Evolutionary conservation across 495 filamentous ascomycete species (phyloP).

Genomic region (Entonaema liquescens): DNA sequence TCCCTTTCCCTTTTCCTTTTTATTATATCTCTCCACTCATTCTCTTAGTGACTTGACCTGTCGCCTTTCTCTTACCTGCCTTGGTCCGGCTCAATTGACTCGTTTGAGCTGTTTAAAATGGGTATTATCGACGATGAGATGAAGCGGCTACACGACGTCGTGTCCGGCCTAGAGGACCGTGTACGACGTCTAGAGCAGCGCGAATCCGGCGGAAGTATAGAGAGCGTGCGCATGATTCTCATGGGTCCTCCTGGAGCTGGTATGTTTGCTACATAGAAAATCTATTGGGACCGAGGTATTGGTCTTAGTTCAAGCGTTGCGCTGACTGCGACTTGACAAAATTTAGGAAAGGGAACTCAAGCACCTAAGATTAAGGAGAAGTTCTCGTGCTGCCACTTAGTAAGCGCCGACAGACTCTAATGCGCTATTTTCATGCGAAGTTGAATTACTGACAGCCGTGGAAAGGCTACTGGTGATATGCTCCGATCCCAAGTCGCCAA

Average conservation of each 20-base stretch:
- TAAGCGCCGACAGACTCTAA: constrained; percentile 58
- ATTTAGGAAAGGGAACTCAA: constrained; percentile 96
- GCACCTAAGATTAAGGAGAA: constrained; percentile 97
- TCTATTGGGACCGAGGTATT: constrained; percentile 5
- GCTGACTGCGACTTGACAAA: constrained; percentile 42
- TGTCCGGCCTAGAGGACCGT: constrained; percentile 83
- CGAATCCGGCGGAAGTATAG: constrained; percentile 59
- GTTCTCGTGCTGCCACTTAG: constrained; percentile 95
- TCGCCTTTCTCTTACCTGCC: constrained; percentile 37
- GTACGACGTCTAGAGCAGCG: constrained; percentile 78
- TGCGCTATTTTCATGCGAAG: constrained; percentile 12
- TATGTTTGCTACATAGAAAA: constrained; percentile 57
- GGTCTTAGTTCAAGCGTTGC: constrained; percentile 18
- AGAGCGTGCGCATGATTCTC: constrained; percentile 90
- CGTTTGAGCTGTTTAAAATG: constrained; percentile 65
- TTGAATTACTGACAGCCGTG: constrained; percentile 22
- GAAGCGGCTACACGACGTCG: constrained; percentile 76
- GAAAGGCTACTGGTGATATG: constrained; percentile 97
- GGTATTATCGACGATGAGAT: constrained; percentile 85
- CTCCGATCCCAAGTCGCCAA: constrained; percentile 97
- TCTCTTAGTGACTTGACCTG: background rate
- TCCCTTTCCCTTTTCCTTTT: constrained; percentile 30
- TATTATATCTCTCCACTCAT: constrained; percentile 11
- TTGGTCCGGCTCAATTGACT: constrained; percentile 50
- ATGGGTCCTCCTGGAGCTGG: constrained; percentile 98